phyloP scores from a whole-genome alignment of 768 basidiomycete species.

The Rickenella mellea region DNA sequence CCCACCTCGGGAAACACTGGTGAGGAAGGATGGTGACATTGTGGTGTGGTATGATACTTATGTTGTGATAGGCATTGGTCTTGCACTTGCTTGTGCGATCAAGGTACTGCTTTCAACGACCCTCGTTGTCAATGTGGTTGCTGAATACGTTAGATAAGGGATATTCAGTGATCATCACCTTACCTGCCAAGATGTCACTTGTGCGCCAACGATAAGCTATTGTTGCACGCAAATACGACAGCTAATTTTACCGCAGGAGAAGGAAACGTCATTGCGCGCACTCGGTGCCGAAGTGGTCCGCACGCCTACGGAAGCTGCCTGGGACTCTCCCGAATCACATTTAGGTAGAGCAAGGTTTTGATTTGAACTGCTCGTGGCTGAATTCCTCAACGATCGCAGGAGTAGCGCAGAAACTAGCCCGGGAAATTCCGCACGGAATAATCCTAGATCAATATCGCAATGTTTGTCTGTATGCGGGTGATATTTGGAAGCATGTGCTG shows the following conservation, averaged over 20 bases:
- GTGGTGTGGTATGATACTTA: not conserved
- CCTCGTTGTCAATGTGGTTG: slow-evolving; percentile 19
- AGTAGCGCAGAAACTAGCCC: slow-evolving; percentile 68
- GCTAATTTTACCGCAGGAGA: slow-evolving; percentile 46
- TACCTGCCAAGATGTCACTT: slow-evolving; percentile 93
- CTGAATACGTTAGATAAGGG: slow-evolving; percentile 86
- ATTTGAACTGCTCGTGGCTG: slow-evolving; percentile 52
- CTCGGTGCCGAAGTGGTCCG: slow-evolving; percentile 92
- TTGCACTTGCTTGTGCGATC: slow-evolving; percentile 88
- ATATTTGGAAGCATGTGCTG: slow-evolving; percentile 4
- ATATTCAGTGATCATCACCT: slow-evolving; percentile 81
- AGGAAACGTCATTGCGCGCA: slow-evolving; percentile 84
- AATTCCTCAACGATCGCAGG: slow-evolving; percentile 85
- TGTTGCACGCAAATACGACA: not conserved
- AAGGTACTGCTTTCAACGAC: slow-evolving; percentile 47
- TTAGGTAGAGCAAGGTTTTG: slow-evolving; percentile 59
- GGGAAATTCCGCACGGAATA: slow-evolving; percentile 73
- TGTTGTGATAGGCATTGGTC: slow-evolving; percentile 62
- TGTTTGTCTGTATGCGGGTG: slow-evolving; percentile 27
- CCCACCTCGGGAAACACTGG: slow-evolving; percentile 96
- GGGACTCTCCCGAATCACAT: slow-evolving; percentile 84
- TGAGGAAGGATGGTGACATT: no score
- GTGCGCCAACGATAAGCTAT: slow-evolving; percentile 24
- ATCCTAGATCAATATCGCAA: slow-evolving; percentile 91
- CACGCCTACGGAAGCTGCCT: slow-evolving; percentile 84